These are phyloP conservation scores for Pichia terricola DNA, from an alignment of 1,139 yeast species.

Conservation along the genomic window DNA sequence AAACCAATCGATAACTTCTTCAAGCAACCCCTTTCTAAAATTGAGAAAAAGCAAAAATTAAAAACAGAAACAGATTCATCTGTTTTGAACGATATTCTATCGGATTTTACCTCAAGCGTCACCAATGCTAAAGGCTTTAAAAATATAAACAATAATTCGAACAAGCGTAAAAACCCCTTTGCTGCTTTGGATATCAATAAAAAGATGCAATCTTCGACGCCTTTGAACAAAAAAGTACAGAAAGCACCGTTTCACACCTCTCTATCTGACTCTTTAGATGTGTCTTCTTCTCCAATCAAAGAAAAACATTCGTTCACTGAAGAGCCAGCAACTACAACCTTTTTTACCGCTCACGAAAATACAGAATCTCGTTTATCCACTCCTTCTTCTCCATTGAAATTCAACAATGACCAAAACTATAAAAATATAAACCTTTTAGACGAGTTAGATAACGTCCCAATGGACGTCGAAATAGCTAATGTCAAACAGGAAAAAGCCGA, in stretches of 20 bases:
- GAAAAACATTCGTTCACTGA: constrained; percentile 4
- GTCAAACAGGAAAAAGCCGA: constrained; percentile 17
- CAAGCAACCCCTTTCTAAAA: constrained; percentile 21
- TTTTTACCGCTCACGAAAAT: constrained; percentile 17
- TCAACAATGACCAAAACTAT: background rate
- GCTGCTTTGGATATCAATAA: constrained; percentile 17
- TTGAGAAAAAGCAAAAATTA: constrained; percentile 19
- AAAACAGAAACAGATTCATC: constrained; percentile 19
- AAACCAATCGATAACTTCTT: constrained; percentile 49
- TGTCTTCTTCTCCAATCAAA: constrained; percentile 9
- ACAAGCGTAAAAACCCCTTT: constrained; percentile 20
- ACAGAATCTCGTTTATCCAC: constrained; percentile 11
- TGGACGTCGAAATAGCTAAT: constrained; percentile 7
- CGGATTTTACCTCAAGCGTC: constrained; percentile 29
- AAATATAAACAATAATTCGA: constrained; percentile 14
- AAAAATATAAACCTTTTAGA: constrained; percentile 9
- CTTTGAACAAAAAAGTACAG: constrained; percentile 1
- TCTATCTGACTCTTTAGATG: constrained; percentile 9
- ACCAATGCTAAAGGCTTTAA: constrained; percentile 13
- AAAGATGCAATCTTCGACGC: constrained; percentile 7
- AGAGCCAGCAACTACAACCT: constrained; percentile 9
- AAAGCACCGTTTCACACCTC: constrained; percentile 3
- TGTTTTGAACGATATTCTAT: constrained; percentile 38
- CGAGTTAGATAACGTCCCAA: constrained; percentile 8
- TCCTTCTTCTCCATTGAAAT: constrained; percentile 23